Evolutionary conservation across 495 filamentous ascomycete genomes (phyloP).

Genomic region (Daldinia concentrica): DNA sequence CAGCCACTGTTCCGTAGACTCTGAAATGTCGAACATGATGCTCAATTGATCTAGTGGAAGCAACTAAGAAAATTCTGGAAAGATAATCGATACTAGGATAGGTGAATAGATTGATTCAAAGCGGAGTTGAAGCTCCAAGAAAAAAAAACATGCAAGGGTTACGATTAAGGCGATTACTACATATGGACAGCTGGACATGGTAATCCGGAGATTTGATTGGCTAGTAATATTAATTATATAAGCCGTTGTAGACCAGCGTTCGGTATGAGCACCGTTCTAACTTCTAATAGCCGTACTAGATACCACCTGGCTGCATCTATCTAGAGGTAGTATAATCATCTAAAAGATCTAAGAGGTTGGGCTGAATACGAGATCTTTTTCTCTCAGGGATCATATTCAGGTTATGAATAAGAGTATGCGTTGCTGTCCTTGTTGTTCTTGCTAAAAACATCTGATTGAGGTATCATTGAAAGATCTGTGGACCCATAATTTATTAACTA

Average conservation of each 20-base stretch:
- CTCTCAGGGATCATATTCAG: background rate
- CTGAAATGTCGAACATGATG: background rate
- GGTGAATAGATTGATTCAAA: constrained; percentile 1
- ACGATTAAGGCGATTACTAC: constrained; percentile 33
- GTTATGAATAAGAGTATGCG: background rate
- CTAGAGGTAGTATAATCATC: background rate
- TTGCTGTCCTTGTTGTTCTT: background rate
- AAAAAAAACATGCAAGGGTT: constrained; percentile 19
- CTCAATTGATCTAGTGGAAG: background rate
- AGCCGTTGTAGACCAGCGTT: background rate
- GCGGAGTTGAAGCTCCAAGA: constrained; percentile 6
- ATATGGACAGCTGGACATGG: constrained; percentile 28
- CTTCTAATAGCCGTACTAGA: background rate
- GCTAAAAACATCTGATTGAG: background rate
- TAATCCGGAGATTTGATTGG: constrained; percentile 25
- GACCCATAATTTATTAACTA: background rate
- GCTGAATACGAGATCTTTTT: background rate
- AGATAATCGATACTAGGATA: background rate
- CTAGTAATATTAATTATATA: background rate
- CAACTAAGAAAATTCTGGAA: background rate
- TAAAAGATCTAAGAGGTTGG: background rate
- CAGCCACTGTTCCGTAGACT: background rate
- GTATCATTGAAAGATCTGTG: background rate
- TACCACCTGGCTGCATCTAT: background rate
- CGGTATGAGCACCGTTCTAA: background rate